These are phyloP conservation scores for Diaporthe citrichinensis DNA, from an alignment of 2,329 filamentous ascomycete genomes.

Conservation along the genomic window DNA sequence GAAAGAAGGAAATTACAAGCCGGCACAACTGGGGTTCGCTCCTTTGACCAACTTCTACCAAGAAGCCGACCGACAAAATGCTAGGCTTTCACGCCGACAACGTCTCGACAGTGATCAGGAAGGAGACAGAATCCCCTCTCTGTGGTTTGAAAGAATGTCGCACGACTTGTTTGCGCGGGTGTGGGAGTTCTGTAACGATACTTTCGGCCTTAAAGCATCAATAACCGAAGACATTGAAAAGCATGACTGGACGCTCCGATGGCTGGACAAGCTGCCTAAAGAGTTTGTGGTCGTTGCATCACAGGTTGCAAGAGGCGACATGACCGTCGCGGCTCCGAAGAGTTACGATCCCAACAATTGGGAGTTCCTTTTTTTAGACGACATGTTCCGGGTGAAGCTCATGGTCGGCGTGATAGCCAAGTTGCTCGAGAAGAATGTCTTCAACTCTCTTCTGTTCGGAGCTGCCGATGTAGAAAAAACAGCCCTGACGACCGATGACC, in stretches of 20 bases:
- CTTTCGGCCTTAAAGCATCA: slow-evolving; percentile 26
- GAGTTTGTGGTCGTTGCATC: slow-evolving; percentile 39
- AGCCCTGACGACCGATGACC: slow-evolving; percentile 47
- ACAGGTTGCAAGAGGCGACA: slow-evolving; percentile 39
- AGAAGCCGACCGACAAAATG: slow-evolving; percentile 10
- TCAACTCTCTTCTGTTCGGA: slow-evolving; percentile 57
- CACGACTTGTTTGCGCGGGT: slow-evolving; percentile 36
- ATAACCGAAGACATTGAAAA: neutral
- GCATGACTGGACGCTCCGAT: slow-evolving; percentile 35
- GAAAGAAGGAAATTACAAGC: neutral
- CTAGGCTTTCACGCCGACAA: slow-evolving; percentile 14
- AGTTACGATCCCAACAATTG: slow-evolving; percentile 29
- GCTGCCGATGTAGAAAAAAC: slow-evolving; percentile 46
- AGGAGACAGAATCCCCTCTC: slow-evolving; percentile 32
- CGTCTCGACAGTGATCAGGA: slow-evolving; percentile 17
- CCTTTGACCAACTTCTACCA: slow-evolving; percentile 2
- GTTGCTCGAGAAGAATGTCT: slow-evolving; percentile 56
- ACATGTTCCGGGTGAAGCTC: slow-evolving; percentile 46
- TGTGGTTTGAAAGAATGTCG: slow-evolving; percentile 40
- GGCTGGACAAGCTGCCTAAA: slow-evolving; percentile 31
- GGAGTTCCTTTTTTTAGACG: slow-evolving; percentile 37
- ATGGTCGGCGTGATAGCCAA: slow-evolving; percentile 54
- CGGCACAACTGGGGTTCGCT: slow-evolving; percentile 28
- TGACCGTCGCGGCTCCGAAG: neutral
- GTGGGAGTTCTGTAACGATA: slow-evolving; percentile 38